Evolutionary conservation across 2,329 filamentous ascomycete genomes (phyloP).

Genomic region (Leptosphaerulina australis): DNA sequence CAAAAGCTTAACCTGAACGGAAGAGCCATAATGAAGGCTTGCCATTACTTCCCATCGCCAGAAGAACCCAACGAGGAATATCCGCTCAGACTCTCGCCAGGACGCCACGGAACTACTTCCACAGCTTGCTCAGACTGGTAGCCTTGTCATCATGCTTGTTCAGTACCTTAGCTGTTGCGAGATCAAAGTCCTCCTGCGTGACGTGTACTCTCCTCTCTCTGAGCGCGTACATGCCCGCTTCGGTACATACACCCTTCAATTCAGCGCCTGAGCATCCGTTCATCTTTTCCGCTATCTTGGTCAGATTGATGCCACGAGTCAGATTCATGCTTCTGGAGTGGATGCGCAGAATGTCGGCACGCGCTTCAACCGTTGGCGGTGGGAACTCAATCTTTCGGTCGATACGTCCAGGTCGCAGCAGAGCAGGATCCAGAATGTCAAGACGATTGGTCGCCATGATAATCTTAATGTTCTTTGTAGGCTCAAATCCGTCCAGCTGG

Average conservation of each 20-base stretch:
- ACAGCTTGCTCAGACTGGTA: slow-evolving; percentile 85
- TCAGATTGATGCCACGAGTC: slow-evolving; percentile 95
- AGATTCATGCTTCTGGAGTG: slow-evolving; percentile 99
- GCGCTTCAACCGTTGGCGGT: slow-evolving; percentile 91
- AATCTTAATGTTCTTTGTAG: slow-evolving; percentile 99
- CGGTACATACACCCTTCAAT: slow-evolving; percentile 97
- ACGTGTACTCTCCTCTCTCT: slow-evolving; percentile 96
- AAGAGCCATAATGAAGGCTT: slow-evolving; percentile 12
- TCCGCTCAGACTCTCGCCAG: slow-evolving; percentile 9
- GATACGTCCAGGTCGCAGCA: slow-evolving; percentile 94
- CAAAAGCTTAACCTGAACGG: slow-evolving; percentile 8
- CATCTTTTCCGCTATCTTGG: slow-evolving; percentile 99
- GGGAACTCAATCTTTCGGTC: slow-evolving; percentile 99
- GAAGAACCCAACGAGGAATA: slow-evolving; percentile 15
- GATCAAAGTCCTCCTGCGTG: slow-evolving; percentile 98
- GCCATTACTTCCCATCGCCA: slow-evolving; percentile 8
- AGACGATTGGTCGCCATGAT: slow-evolving; percentile 99
- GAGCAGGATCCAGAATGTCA: slow-evolving; percentile 93
- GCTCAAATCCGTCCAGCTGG: slow-evolving; percentile 97
- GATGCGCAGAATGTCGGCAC: slow-evolving; percentile 96
- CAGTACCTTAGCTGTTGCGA: slow-evolving; percentile 97
- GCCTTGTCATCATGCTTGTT: slow-evolving; percentile 99
- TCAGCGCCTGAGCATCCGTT: slow-evolving; percentile 98
- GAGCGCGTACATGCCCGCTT: slow-evolving; percentile 97
- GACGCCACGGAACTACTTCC: slow-evolving; percentile 64